Base-by-base conservation (phyloP, 2,329 filamentous ascomycete genomes). In the Purpureocillium takamizusanense region DNA sequence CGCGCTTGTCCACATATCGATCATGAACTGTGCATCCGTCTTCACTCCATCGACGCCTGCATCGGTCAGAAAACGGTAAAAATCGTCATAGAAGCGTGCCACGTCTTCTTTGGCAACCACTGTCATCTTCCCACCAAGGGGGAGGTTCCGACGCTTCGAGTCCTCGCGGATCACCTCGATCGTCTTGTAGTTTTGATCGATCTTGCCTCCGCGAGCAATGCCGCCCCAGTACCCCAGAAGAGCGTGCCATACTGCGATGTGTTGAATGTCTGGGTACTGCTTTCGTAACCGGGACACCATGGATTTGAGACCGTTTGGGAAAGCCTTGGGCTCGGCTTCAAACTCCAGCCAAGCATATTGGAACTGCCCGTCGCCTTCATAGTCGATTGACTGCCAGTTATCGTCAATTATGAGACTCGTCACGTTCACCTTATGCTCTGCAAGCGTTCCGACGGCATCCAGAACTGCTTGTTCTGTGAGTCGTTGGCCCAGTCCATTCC, bases 171-270 rank as follows among this genome's bases (percentile, higher is more conserved):
- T 57, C 2, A 79, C 66, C 36, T 71, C 69, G 2, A 81, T 65
- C 0, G 87, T 94, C 55, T 86, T 84, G 63, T 97, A 98, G 1
- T 72, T 73, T 46, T 80, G 68, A 0, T 84, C 84, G 35, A 98
- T 76, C 35, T 79, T 72, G 1, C 89, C 85, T 5, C 76, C 62
- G 0, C 84, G 80, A 1, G 86, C 77, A 10, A 98, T 79, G 0
- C 89, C 89, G 34, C 87, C 90, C 92, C 92, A 95, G 57, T 95
- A 95, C 2, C 89, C 82, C 37, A 83, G 58, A 1, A 97, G 69
- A 1, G 90, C 86, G 63, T 98, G 92, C 92, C 92, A 98, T 1
- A 97, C 90, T 10, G 86, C 86, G 36, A 97, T 75, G 50, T 95
- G 83, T 42, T 83, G 74, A 42, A 97, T 81, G 42, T 79, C 76